phyloP scores from a whole-genome alignment of 352 stramenopile species.

The Pythium monospermum region DNA sequence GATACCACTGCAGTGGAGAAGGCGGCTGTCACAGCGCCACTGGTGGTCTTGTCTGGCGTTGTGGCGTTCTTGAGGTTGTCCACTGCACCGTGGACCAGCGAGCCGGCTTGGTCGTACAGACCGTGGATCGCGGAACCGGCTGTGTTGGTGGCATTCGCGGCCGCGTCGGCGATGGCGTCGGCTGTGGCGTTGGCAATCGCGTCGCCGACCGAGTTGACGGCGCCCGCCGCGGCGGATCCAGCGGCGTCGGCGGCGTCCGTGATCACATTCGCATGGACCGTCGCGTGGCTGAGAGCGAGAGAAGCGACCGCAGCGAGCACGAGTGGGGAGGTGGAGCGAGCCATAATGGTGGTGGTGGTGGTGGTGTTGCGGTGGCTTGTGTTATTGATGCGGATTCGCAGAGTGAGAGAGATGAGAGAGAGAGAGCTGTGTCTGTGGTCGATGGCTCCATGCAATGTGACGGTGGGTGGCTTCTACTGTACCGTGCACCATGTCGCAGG shows the following conservation, averaged over 20 bases:
- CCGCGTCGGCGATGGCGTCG: slow-evolving; percentile 7
- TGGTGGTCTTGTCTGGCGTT: no score
- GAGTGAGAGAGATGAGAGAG: no score
- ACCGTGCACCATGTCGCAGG: no score
- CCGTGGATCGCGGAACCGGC: not conserved
- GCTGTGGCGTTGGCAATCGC: slow-evolving; percentile 1
- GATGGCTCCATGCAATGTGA: no score
- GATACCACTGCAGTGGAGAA: not conserved
- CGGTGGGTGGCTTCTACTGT: no score
- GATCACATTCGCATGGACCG: slow-evolving; percentile 2
- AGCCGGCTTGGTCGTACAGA: not conserved
- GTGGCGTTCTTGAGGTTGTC: slow-evolving; percentile 13
- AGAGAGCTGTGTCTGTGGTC: no score
- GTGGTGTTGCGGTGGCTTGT: slow-evolving; percentile 4
- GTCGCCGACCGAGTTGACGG: slow-evolving; percentile 8
- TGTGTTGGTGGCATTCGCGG: slow-evolving; percentile 5
- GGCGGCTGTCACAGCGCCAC: no score
- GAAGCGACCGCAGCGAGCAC: slow-evolving; percentile 10
- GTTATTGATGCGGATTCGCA: slow-evolving; percentile 8
- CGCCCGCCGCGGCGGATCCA: slow-evolving; percentile 4
- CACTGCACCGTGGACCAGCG: not conserved
- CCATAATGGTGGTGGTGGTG: slow-evolving; percentile 10
- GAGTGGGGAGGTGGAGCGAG: slow-evolving; percentile 14
- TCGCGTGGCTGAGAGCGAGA: slow-evolving; percentile 10
- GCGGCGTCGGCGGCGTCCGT: slow-evolving; percentile 9